These are phyloP conservation scores for Wickerhamiella qilinensis DNA, from an alignment of 805 yeast genomes.

Conservation along the genomic window DNA sequence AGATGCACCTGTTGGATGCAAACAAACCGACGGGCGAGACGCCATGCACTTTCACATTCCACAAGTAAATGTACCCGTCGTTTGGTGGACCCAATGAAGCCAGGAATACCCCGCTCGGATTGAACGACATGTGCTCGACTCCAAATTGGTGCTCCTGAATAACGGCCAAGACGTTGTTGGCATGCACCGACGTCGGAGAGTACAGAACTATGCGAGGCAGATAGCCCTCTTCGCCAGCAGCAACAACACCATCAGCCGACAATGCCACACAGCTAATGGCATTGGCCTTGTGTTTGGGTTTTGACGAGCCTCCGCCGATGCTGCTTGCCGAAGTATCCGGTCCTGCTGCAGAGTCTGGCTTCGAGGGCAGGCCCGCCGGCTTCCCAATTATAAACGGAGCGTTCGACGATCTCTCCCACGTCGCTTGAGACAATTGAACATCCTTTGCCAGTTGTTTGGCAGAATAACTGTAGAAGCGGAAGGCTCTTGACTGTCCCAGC, in stretches of 20 bases:
- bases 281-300: slow-evolving; percentile 8
- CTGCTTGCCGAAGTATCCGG: background rate
- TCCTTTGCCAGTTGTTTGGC: slow-evolving; percentile 1
- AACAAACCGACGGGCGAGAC: slow-evolving; percentile 22
- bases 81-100: slow-evolving; percentile 51
- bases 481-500: background rate
- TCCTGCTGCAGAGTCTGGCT: background rate
- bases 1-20: slow-evolving; percentile 48
- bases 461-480: background rate
- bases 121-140: slow-evolving; percentile 35
- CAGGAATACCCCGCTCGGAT: slow-evolving; percentile 38
- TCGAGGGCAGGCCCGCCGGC: slow-evolving; percentile 2
- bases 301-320: slow-evolving; percentile 3
- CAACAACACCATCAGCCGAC: slow-evolving; percentile 36
- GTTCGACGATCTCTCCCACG: slow-evolving; percentile 3
- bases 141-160: slow-evolving; percentile 55
- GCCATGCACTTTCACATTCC: slow-evolving; percentile 28
- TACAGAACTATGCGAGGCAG: slow-evolving; percentile 49
- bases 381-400: background rate
- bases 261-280: slow-evolving; percentile 37
- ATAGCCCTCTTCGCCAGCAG: slow-evolving; percentile 58
- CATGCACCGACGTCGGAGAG: slow-evolving; percentile 26
- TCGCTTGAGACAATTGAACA: background rate
- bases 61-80: slow-evolving; percentile 51
- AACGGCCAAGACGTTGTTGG: slow-evolving; percentile 25